phyloP scores from a whole-genome alignment of 768 basidiomycete species.

The Lanmaoa rubissima region DNA sequence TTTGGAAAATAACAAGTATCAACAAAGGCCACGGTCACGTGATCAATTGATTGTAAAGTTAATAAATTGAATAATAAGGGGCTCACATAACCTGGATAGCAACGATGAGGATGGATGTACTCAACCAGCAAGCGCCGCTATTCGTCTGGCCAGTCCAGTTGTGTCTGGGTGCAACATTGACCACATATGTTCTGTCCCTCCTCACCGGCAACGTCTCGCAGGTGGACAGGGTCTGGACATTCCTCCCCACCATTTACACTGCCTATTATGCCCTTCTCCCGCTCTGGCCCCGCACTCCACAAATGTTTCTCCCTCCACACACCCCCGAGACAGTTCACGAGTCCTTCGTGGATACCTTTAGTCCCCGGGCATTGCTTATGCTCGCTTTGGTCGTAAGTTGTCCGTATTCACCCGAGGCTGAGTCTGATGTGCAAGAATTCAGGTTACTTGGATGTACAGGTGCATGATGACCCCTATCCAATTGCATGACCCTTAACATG shows the following conservation, averaged over 20 bases:
- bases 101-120: constrained; percentile 11
- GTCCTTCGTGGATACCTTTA: constrained; percentile 44
- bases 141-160: constrained; percentile 66
- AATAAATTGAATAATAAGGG: not conserved
- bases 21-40: constrained; percentile 10
- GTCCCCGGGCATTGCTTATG: constrained; percentile 75
- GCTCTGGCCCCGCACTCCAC: constrained; percentile 41
- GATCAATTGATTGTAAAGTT: not conserved
- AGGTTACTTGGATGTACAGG: constrained; percentile 64
- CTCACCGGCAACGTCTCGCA: constrained; percentile 80
- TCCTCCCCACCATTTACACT: constrained; percentile 79
- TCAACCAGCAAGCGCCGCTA: constrained; percentile 28
- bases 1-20: constrained; percentile 18
- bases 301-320: constrained; percentile 49
- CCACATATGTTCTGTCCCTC: constrained; percentile 59
- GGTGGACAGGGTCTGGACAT: constrained; percentile 81
- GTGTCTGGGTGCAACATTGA: constrained; percentile 46
- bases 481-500: constrained; percentile 20
- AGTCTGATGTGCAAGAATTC: not conserved
- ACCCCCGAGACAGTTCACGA: constrained; percentile 46
- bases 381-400: constrained; percentile 55
- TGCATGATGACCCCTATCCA: constrained; percentile 15
- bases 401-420: not conserved
- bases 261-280: constrained; percentile 81
- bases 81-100: not conserved